These are phyloP conservation scores for Calonectria hongkongensis DNA, from an alignment of 2,329 filamentous ascomycete species.

Conservation along the genomic window DNA sequence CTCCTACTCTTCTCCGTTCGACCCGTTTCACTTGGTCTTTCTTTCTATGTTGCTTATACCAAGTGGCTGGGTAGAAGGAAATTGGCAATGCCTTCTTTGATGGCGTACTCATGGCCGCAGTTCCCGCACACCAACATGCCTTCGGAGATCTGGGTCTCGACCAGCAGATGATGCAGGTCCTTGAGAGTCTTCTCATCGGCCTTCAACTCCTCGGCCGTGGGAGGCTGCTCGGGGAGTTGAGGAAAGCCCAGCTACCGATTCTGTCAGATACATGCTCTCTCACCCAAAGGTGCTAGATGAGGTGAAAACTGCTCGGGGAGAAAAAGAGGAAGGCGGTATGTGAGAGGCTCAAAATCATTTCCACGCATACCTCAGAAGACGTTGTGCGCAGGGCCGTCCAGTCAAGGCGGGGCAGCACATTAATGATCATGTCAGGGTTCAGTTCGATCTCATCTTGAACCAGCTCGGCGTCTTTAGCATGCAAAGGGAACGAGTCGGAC, in stretches of 20 bases:
- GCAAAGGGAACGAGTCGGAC: conserved; percentile 88
- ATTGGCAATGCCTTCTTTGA: conserved; percentile 97
- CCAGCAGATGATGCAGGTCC: conserved; percentile 86
- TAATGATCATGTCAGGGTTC: conserved; percentile 87
- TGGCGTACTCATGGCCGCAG: conserved; percentile 94
- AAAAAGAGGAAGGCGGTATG: not conserved
- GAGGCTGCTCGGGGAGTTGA: conserved; percentile 78
- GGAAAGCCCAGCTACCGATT: conserved; percentile 83
- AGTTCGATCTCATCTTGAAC: conserved; percentile 90
- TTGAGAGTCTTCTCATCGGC: conserved; percentile 81
- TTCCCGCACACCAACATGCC: conserved; percentile 93
- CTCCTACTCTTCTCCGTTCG: conserved; percentile 2
- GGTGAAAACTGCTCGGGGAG: not conserved
- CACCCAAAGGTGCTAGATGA: not conserved
- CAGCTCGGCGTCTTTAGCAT: conserved; percentile 93
- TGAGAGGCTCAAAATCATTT: conserved; percentile 44
- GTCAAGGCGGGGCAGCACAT: conserved; percentile 90
- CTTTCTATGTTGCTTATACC: conserved; percentile 67
- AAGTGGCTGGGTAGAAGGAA: conserved; percentile 95
- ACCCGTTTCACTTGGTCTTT: not conserved
- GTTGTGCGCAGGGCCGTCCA: conserved; percentile 88
- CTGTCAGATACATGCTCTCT: conserved; percentile 3
- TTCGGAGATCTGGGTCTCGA: conserved; percentile 93
- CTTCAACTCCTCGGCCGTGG: conserved; percentile 77
- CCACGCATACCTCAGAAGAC: conserved; percentile 80